Conservation (phyloP, 345 rosid species). For the Draba incana region DNA sequence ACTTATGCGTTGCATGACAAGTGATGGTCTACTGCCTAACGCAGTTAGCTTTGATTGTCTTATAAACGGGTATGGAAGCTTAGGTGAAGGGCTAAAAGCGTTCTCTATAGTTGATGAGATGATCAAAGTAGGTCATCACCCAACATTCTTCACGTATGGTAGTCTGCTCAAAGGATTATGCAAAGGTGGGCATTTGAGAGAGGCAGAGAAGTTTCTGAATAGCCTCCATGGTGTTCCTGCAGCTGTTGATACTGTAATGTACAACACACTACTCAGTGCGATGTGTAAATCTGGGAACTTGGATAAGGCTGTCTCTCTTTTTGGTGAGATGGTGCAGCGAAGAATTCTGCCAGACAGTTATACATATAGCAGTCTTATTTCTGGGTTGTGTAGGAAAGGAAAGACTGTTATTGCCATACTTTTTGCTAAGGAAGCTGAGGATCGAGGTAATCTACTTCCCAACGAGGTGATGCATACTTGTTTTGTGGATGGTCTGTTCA, state of each 20-base stretch:
- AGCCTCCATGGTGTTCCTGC: conserved; percentile 56
- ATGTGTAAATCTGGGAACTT: conserved; percentile 62
- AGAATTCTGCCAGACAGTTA: conserved; percentile 65
- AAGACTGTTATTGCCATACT: conserved; percentile 72
- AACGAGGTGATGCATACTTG: conserved; percentile 57
- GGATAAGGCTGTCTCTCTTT: conserved; percentile 60
- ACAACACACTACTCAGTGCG: conserved; percentile 70
- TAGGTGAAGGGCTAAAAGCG: conserved; percentile 62
- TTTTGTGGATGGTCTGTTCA: conserved; percentile 72
- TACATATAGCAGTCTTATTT: conserved; percentile 64
- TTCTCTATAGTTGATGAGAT: conserved; percentile 79
- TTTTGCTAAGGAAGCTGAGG: conserved; percentile 54
- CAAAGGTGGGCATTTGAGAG: conserved; percentile 61
- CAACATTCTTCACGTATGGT: conserved; percentile 71
- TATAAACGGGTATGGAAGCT: conserved; percentile 63
- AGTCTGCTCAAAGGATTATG: conserved; percentile 86
- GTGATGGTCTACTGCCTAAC: conserved; percentile 51
- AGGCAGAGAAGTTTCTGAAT: conserved; percentile 64
- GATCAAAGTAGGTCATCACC: conserved; percentile 63
- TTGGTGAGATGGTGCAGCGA: conserved; percentile 67
- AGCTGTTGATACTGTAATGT: conserved; percentile 64
- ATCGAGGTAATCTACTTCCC: conserved; percentile 48
- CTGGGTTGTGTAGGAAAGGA: conserved; percentile 72
- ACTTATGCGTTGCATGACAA: conserved; percentile 61
- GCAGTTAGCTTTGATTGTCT: conserved; percentile 67